These are phyloP conservation scores for Globisporangium megalacanthum DNA, from an alignment of 352 stramenopile species.

Conservation along the genomic window DNA sequence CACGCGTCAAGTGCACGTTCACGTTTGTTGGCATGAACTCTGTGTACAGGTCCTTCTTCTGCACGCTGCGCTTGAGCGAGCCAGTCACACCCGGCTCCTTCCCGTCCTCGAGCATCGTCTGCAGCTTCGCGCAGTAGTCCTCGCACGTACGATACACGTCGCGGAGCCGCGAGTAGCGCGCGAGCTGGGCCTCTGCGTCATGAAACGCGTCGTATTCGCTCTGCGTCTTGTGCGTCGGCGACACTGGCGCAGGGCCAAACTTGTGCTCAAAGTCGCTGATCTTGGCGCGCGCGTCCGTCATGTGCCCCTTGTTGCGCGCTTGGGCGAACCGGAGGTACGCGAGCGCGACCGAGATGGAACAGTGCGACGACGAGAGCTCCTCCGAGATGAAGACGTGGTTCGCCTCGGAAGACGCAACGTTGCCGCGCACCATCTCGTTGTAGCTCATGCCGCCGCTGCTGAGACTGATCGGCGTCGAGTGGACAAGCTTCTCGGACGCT, in stretches of 20 bases:
- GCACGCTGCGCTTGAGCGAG: slow-evolving; percentile 77
- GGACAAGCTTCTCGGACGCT: not conserved
- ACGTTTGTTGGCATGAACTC: slow-evolving; percentile 87
- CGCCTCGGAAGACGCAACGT: slow-evolving; percentile 39
- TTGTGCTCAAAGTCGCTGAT: slow-evolving; percentile 58
- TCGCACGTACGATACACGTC: slow-evolving; percentile 60
- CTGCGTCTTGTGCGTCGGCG: slow-evolving; percentile 19
- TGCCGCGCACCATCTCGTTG: slow-evolving; percentile 53
- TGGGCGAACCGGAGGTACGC: slow-evolving; percentile 76
- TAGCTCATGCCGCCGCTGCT: slow-evolving; percentile 36
- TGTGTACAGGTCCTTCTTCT: slow-evolving; percentile 82
- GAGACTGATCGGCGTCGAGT: slow-evolving; percentile 5
- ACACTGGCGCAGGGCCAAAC: slow-evolving; percentile 27
- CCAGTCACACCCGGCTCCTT: slow-evolving; percentile 80
- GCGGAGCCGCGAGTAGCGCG: slow-evolving; percentile 58
- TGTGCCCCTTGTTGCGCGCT: slow-evolving; percentile 52
- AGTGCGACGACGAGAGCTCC: slow-evolving; percentile 75
- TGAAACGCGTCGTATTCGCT: slow-evolving; percentile 28
- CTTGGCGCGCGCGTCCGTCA: slow-evolving; percentile 46
- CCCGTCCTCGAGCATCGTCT: slow-evolving; percentile 64
- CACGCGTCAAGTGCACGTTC: slow-evolving; percentile 76
- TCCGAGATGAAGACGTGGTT: slow-evolving; percentile 79
- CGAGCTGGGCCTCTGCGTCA: slow-evolving; percentile 47
- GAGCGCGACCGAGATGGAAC: slow-evolving; percentile 76
- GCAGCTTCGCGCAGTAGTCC: slow-evolving; percentile 61